Base-by-base conservation (phyloP, 306 rosid species). In the Gleditsia sinensis region DNA sequence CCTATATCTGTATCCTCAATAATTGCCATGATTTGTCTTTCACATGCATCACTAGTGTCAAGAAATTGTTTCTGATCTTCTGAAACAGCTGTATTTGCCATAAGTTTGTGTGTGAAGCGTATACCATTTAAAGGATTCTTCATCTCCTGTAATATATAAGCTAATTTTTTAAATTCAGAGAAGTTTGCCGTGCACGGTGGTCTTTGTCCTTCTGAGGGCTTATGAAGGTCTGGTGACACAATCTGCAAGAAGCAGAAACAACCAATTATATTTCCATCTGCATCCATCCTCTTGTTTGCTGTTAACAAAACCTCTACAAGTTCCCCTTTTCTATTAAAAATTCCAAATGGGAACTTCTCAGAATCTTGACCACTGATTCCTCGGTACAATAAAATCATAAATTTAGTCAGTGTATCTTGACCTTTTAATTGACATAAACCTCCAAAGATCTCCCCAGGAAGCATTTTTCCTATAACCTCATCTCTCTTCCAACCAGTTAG, bases 201-300 rank as follows among this genome's bases (percentile, higher is more conserved):
- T 53, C 24, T 74, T 45, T 3, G 49, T 68, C 42, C 83, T 65
- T 86, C 85, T 43, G 75, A 77, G 57, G 83, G 60, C 61, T 53
- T 81, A 42, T 83, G 81, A 63, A 39, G 33, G 43, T 86, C 85
- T 3, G 77, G 59, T 0, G n/a, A 37, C 66, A 75, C 65, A 70
- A 84, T 82, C 82, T 93, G 91, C 75, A 93, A 77, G 87, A 93
- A 93, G 87, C 89, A 93, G 86, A 88, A 87, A 79, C 96, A 90
- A 23, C 98, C 97, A 43, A 84, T 71, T 68, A 82, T 58, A 10
- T 84, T 83, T 50, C 89, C 97, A 56, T 56, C 54, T 3, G 81
- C 78, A 72, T 90, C 91, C 32, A 59, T 67, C 84, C 98, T 87
- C 76, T 82, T 86, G 88, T 79, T 87, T 70, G 89, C 85, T 27